These are phyloP conservation scores for Peribolospora kevripleyi DNA, from an alignment of 768 basidiomycete species.

Conservation along the genomic window DNA sequence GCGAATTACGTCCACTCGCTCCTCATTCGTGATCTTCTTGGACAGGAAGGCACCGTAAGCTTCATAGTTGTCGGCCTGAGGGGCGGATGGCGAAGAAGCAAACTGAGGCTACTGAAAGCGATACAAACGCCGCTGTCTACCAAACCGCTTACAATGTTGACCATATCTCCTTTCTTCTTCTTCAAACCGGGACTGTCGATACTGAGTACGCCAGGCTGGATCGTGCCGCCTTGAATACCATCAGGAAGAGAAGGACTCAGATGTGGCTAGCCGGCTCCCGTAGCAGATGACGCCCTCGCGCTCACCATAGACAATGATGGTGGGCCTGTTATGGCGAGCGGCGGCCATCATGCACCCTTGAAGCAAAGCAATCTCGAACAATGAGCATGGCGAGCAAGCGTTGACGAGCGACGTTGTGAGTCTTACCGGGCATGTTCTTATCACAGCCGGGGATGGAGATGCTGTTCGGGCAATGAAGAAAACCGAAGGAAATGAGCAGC, in stretches of 20 bases:
- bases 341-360: constrained; percentile 57
- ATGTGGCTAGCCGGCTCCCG: too few relatives aligned
- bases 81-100: not conserved
- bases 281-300: too few relatives aligned
- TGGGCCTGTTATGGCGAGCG: constrained; percentile 62
- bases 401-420: too few relatives aligned
- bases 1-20: constrained; percentile 59
- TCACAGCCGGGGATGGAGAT: constrained; percentile 66
- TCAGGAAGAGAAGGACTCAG: too few relatives aligned
- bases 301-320: constrained; percentile 45
- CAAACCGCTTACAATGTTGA: constrained; percentile 33
- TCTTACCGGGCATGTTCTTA: constrained; percentile 34
- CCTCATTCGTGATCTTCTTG: constrained; percentile 52
- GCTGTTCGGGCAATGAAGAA: not conserved
- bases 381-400: not conserved
- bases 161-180: constrained; percentile 49
- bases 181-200: constrained; percentile 57
- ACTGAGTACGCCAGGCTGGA: constrained; percentile 47
- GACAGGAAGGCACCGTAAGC: constrained; percentile 41
- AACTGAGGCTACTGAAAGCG: not conserved
- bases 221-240: constrained; percentile 34
- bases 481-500: not conserved
- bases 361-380: not conserved
- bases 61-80: constrained; percentile 45
- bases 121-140: not conserved